phyloP scores from a whole-genome alignment of 257 asterid genomes.

The Datura wrightii region DNA sequence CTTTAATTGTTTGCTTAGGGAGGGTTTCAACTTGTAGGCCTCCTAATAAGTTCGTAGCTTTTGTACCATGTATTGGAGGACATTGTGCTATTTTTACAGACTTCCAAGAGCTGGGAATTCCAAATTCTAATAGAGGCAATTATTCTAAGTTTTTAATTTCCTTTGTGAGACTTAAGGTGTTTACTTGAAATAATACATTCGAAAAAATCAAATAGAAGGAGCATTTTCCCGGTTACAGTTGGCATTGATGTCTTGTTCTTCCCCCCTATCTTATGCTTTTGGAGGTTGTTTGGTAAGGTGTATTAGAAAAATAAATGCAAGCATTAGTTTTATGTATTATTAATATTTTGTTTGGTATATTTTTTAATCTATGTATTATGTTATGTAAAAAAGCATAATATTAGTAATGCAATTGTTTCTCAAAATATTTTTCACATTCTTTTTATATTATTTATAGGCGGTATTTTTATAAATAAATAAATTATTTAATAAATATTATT shows the following conservation, averaged over 20 bases:
- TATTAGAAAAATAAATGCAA: too few relatives aligned
- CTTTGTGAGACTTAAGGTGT: neutral
- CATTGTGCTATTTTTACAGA: neutral
- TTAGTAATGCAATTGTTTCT: too few relatives aligned
- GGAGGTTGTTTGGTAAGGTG: too few relatives aligned
- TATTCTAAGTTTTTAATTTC: neutral
- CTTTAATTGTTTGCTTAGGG: neutral
- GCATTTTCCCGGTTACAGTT: conserved; percentile 31
- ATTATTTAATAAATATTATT: too few relatives aligned
- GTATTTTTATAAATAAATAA: too few relatives aligned
- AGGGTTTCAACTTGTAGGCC: neutral
- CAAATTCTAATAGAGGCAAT: neutral
- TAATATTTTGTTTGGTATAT: too few relatives aligned
- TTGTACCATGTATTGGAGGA: neutral
- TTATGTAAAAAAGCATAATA: too few relatives aligned
- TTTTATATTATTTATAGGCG: too few relatives aligned
- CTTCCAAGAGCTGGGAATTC: neutral
- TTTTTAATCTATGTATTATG: too few relatives aligned
- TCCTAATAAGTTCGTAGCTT: neutral
- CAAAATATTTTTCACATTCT: too few relatives aligned
- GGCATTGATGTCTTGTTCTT: conserved; percentile 25
- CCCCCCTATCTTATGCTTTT: neutral
- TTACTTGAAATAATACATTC: neutral
- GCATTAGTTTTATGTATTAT: too few relatives aligned
- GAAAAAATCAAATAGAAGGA: conserved; percentile 1